Base-by-base conservation (phyloP, 768 basidiomycete species). In the Roridomyces roridus region DNA sequence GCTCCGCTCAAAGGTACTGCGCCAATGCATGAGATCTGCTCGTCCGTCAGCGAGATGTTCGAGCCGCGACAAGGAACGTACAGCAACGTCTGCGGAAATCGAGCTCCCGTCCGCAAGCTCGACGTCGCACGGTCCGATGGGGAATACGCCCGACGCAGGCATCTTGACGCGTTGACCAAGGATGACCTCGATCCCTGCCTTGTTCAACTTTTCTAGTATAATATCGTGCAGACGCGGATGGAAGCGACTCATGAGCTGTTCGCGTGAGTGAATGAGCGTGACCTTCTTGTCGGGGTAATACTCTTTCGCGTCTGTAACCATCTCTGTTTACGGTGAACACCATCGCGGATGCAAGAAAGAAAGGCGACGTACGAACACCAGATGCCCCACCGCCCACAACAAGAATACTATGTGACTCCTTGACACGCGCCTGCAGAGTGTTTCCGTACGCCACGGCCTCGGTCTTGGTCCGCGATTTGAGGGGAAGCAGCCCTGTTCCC, bases 371-470 rank as follows among this genome's bases (percentile, higher is more conserved):
- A 84, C 82, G 80, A 36, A 85, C 76, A 1, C 85, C 85, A 17
- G 83, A 79, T 5, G 85, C 81, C 1, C 85, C 85, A 6, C 82
- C 84, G n/a, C 85, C 85, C 6, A 85, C 69, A 21, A 86, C 71
- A 10, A 84, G 72, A 8, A 86, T 71, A 31, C 75, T 76, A 7
- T 65, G 67, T 0, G 81, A 76, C 9, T 60, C 47, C 29, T 62
- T 56, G 18, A 80, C 68, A 5, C 59, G 67, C 28, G 64, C 40
- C 55, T 80, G 78, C 17, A 68, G 55, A 21, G 63, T 60, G 24
- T 59, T 58, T 14, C 65, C 56, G 40, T 65, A 67, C 17, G 46
- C 66, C 14, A 76, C 59, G 1, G 67, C 70, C 2, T 63, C 67
- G 21, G 40, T 39, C 55, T 74, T 75, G 25, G 59, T 61, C 20